phyloP scores from a whole-genome alignment of 2,329 filamentous ascomycete species.

The Sporothrix dimorphospora region DNA sequence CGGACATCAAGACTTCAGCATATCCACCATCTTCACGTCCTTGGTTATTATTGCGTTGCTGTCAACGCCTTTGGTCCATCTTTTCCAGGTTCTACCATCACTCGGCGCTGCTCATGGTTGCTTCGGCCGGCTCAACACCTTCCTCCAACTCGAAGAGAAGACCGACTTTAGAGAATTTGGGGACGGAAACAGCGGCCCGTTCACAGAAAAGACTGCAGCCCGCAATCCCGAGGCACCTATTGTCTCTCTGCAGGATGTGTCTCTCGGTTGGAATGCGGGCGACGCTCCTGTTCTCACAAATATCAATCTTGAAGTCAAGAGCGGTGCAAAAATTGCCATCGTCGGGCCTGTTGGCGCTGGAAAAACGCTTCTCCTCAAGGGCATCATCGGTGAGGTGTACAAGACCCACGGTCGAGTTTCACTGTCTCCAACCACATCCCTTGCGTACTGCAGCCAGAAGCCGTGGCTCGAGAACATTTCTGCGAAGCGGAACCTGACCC shows the following conservation, averaged over 20 bases:
- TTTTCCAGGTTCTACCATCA: constrained; percentile 24
- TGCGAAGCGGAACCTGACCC: constrained; percentile 43
- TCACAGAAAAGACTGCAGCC: background rate
- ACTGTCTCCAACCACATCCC: constrained; percentile 32
- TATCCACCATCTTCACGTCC: constrained; percentile 40
- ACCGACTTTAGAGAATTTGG: constrained; percentile 5
- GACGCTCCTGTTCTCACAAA: background rate
- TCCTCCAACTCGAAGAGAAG: constrained; percentile 6
- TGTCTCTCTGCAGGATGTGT: background rate
- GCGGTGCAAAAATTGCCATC: constrained; percentile 1
- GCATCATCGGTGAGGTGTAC: constrained; percentile 9
- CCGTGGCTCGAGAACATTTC: constrained; percentile 49
- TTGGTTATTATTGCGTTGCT: constrained; percentile 45
- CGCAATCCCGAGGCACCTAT: background rate
- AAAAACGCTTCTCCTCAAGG: constrained; percentile 5
- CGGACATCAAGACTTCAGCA: background rate
- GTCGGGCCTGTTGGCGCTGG: background rate
- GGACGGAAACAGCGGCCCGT: background rate
- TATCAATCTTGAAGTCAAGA: background rate
- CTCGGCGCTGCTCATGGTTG: constrained; percentile 6
- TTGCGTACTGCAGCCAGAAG: constrained; percentile 49
- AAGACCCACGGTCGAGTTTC: background rate
- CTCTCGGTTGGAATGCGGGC: background rate
- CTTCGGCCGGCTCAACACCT: background rate
- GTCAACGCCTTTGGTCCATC: constrained; percentile 39